Base-by-base conservation (phyloP, 805 yeast species). In the Clavispora fructus region DNA sequence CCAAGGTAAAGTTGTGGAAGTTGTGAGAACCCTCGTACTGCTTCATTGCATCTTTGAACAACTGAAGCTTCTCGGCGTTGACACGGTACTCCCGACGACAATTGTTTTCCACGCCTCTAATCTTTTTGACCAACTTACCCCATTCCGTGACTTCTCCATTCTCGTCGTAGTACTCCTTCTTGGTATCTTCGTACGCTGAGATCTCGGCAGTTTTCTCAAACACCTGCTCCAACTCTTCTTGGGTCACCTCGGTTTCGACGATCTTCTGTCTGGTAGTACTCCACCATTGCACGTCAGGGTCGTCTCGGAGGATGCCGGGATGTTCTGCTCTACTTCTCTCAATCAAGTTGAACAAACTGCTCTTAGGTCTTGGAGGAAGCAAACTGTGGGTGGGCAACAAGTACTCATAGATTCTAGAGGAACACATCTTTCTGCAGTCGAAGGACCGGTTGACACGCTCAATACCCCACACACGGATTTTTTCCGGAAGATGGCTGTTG, bases 401-500 rank as follows among this genome's bases (percentile, higher is more conserved):
- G 62, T 94, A 94, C 69, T 94, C 99, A 64, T 94, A 94, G 51
- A 95, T 77, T 63, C 99, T 80, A n/a, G 97, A 89, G 3, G 94
- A 84, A 70, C 99, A 94, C 85, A 90, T 80, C 63, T 88, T 90
- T 55, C 98, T 78, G 67, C 97, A 90, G 64, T 94, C 98, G 65
- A 94, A 94, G 0, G 91, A 80, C 59, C 89, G 87, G 64, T 91
- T 91, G 10, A 87, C 85, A 57, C 98, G 78, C 62, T 83, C 87
- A 50, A 84, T 82, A 17, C 96, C 97, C 98, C 98, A 94, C 11
- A 94, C 77, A 52, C 96, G 76, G 53, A 94, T 88, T 51, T 87
- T 91, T 8, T 79, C 90, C 1, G 99, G 99, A 45, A 94, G 72
- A 28, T 72, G 63, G 2, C 73, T 65, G 64, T 94, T 94, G 65